phyloP scores from a whole-genome alignment of 1,139 yeast genomes.

The Candida labiduridarum region DNA sequence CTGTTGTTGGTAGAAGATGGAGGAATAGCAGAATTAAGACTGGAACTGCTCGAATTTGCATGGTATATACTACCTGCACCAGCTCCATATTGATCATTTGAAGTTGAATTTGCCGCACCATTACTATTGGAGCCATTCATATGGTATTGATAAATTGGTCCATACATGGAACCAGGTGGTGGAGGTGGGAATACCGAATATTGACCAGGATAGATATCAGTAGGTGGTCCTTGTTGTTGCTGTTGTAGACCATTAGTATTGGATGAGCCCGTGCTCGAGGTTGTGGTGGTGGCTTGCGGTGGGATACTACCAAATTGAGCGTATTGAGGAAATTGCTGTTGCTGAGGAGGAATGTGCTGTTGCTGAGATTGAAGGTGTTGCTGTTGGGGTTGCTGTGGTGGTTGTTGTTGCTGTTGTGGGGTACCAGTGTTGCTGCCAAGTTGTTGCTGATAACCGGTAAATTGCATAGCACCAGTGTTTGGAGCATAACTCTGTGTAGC shows the following conservation, averaged over 20 bases:
- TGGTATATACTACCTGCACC: background rate
- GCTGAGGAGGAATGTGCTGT: conserved; percentile 9
- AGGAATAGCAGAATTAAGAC: background rate
- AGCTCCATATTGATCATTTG: conserved; percentile 18
- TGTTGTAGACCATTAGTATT: background rate
- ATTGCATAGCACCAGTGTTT: background rate
- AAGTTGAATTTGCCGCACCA: conserved; percentile 7
- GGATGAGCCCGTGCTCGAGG: background rate
- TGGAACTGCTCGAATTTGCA: background rate
- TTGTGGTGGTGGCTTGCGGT: background rate
- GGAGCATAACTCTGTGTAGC: background rate
- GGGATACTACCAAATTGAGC: conserved; percentile 2
- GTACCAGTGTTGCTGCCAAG: background rate
- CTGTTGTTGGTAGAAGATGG: background rate
- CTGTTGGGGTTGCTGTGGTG: conserved; percentile 1
- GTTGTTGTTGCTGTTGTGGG: conserved; percentile 5
- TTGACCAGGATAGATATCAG: conserved; percentile 12
- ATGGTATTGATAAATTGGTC: conserved; percentile 14
- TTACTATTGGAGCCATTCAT: conserved; percentile 16
- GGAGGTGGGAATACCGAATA: conserved; percentile 20
- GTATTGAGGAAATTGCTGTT: conserved; percentile 12
- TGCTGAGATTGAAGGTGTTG: conserved; percentile 2
- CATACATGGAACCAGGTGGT: conserved; percentile 4
- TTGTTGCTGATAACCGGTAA: background rate
- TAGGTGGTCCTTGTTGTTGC: conserved; percentile 3